Conservation (phyloP, 1,139 yeast genomes). For the Hyphopichia wangnamkhiaoensis region DNA sequence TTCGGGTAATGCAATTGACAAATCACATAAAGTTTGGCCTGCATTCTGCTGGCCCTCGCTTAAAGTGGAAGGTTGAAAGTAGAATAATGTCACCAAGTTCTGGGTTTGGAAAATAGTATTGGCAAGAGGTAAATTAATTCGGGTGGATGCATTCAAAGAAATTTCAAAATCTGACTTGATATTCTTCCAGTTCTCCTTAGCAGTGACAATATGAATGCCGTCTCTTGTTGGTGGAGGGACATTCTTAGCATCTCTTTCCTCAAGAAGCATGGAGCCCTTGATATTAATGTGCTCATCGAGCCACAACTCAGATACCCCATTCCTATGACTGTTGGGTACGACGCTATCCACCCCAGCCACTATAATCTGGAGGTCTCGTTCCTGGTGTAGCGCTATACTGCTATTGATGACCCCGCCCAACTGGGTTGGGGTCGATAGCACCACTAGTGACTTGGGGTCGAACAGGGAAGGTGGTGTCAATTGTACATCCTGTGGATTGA, state of each 20-base stretch:
- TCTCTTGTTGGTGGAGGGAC: constrained; percentile 29
- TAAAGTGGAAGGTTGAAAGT: constrained; percentile 20
- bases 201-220: constrained; percentile 35
- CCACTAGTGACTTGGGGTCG: constrained; percentile 24
- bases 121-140: constrained; percentile 31
- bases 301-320: constrained; percentile 54
- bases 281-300: constrained; percentile 30
- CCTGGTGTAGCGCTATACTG: constrained; percentile 29
- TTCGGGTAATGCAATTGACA: constrained; percentile 26
- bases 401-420: constrained; percentile 34
- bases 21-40: constrained; percentile 34
- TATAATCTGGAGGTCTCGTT: constrained; percentile 38
- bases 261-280: constrained; percentile 19
- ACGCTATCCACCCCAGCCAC: constrained; percentile 54
- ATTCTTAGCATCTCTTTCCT: constrained; percentile 25
- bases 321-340: constrained; percentile 33
- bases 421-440: constrained; percentile 47
- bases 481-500: constrained; percentile 18
- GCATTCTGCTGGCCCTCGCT: constrained; percentile 12
- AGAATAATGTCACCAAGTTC: constrained; percentile 39
- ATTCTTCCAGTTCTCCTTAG: constrained; percentile 41
- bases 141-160: constrained; percentile 15
- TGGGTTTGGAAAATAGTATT: constrained; percentile 44
- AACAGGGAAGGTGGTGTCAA: constrained; percentile 15
- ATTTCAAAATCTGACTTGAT: constrained; percentile 28